Evolutionary conservation across 257 asterid species (phyloP).

Genomic region (Capsicum rhomboideum): DNA sequence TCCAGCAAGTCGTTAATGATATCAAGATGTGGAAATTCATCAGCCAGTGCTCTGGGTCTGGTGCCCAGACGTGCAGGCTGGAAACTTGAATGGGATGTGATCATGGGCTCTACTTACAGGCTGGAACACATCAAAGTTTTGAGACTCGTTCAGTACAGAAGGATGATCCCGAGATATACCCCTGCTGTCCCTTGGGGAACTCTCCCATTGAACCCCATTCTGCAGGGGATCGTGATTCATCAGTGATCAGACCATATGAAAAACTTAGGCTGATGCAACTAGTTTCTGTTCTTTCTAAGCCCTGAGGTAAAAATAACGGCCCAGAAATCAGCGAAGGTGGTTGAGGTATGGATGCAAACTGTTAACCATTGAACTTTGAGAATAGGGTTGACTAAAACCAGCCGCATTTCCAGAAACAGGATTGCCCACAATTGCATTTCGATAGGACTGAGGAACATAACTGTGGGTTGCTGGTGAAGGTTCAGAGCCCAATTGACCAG

Average conservation of each 20-base stretch:
- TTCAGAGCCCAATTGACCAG: slow-evolving; percentile 72
- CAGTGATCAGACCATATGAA: slow-evolving; percentile 63
- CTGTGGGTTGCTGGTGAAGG: slow-evolving; percentile 40
- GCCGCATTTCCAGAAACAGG: slow-evolving; percentile 35
- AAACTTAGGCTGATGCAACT: slow-evolving; percentile 29
- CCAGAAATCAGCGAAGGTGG: slow-evolving; percentile 30
- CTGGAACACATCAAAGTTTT: slow-evolving; percentile 31
- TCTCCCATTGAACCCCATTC: slow-evolving; percentile 48
- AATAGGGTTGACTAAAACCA: slow-evolving; percentile 39
- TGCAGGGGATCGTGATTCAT: slow-evolving; percentile 34
- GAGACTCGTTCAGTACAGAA: slow-evolving; percentile 27
- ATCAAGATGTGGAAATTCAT: slow-evolving; percentile 54
- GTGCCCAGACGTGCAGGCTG: slow-evolving; percentile 54
- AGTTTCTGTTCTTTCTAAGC: slow-evolving; percentile 44
- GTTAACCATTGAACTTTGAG: slow-evolving; percentile 37
- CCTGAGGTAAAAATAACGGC: slow-evolving; percentile 35
- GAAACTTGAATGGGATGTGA: slow-evolving; percentile 39
- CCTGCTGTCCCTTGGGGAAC: slow-evolving; percentile 41
- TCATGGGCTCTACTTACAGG: slow-evolving; percentile 44
- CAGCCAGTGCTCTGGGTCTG: slow-evolving; percentile 30
- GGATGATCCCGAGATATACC: slow-evolving; percentile 22
- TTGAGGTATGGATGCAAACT: slow-evolving; percentile 39
- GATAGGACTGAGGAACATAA: slow-evolving; percentile 70
- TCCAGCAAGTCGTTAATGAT: slow-evolving; percentile 83
- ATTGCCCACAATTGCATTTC: slow-evolving; percentile 68